Percentiles rank a stretch among this genome's conserved stretches.
Evolutionary conservation across 108 stramenopile genomes (phyloP).

Genomic region (Fistulifera solaris): DNA sequence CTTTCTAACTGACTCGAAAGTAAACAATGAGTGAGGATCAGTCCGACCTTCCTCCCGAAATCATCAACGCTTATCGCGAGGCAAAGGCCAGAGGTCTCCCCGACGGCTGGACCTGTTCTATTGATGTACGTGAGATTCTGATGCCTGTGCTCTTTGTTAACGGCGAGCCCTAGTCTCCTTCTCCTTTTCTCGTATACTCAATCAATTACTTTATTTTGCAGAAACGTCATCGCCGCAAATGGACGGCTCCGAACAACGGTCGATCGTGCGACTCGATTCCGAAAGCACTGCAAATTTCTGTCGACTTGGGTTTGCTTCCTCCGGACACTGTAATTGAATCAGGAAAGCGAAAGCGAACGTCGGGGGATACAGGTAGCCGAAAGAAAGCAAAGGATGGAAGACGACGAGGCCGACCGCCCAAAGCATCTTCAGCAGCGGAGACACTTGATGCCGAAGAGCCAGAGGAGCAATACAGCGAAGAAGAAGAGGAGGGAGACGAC

Average conservation of each 20-base stretch:
- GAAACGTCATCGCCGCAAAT: slow-evolving; percentile 53
- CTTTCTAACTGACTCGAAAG: too few species aligned
- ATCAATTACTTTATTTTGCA: too few species aligned
- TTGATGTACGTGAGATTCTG: too few species aligned
- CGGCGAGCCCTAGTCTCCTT: too few species aligned
- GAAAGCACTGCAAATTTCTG: slow-evolving; percentile 46
- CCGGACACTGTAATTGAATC: slow-evolving; percentile 30
- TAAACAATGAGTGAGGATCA: too few species aligned
- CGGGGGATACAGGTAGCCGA: neutral
- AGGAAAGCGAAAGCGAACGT: slow-evolving; percentile 15
- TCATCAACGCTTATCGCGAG: too few species aligned
- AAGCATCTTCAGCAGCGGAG: neutral
- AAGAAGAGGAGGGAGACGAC: slow-evolving; percentile 6
- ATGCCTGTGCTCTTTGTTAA: too few species aligned
- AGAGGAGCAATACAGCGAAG: slow-evolving; percentile 20
- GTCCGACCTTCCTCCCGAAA: too few species aligned
- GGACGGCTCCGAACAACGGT: slow-evolving; percentile 36
- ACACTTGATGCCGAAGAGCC: slow-evolving; percentile 3
- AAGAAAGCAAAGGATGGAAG: neutral
- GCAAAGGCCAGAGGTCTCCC: too few species aligned
- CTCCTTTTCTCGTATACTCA: too few species aligned
- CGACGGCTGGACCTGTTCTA: too few species aligned
- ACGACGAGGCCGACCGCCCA: slow-evolving; percentile 13
- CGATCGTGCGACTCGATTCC: slow-evolving; percentile 48
- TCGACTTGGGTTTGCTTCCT: slow-evolving; percentile 42